Percentiles rank a stretch among this genome's conserved stretches.
Conservation (phyloP, 2,329 filamentous ascomycete species). For the Penicillium verrucosum region DNA sequence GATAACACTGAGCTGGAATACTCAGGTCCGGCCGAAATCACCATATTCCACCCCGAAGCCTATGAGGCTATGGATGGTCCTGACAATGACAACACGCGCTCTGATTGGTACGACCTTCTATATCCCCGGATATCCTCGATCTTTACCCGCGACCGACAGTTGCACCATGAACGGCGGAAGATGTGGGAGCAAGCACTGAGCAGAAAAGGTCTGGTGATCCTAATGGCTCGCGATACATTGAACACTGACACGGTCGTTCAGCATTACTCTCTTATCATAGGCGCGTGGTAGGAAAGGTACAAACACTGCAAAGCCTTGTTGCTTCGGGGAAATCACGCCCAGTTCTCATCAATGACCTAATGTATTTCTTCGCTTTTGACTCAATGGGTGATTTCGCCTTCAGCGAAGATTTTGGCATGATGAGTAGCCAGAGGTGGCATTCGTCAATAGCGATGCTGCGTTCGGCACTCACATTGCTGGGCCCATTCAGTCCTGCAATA, state of each 20-base stretch:
- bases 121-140: slow-evolving; percentile 11
- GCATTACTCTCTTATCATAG: neutral
- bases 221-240: accelerated
- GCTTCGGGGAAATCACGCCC: neutral
- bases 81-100: slow-evolving; percentile 6
- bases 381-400: slow-evolving; percentile 46
- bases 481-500: slow-evolving; percentile 14
- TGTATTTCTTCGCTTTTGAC: slow-evolving; percentile 38
- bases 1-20: neutral
- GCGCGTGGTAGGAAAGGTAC: neutral
- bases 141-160: slow-evolving; percentile 6
- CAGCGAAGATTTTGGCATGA: slow-evolving; percentile 37
- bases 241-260: neutral
- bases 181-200: slow-evolving; percentile 8
- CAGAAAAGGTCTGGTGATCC: neutral
- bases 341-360: slow-evolving; percentile 7
- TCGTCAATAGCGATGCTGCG: slow-evolving; percentile 15
- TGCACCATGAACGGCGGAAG: slow-evolving; percentile 7
- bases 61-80: slow-evolving; percentile 11
- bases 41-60: slow-evolving; percentile 7
- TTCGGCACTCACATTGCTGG: slow-evolving; percentile 14
- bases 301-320: neutral
- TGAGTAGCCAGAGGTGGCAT: slow-evolving; percentile 19
- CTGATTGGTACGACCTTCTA: slow-evolving; percentile 12
- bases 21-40: slow-evolving; percentile 8